Percentiles rank a stretch among this genome's conserved stretches.
Evolutionary conservation across 2,329 filamentous ascomycete species (phyloP).

Genomic region (Colletotrichum salicis): DNA sequence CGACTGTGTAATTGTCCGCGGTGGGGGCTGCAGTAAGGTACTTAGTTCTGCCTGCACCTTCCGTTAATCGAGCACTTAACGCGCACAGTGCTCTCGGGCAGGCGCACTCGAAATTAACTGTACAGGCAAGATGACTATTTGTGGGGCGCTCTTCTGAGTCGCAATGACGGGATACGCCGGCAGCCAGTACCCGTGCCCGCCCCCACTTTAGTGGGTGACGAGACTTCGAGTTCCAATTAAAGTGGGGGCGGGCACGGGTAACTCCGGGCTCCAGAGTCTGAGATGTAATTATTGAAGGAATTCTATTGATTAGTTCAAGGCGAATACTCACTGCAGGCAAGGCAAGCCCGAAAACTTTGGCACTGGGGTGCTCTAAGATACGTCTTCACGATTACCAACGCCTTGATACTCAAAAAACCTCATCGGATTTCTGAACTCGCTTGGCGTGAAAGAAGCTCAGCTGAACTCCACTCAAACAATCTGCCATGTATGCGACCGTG

Average conservation of each 20-base stretch:
- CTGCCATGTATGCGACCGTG: background rate
- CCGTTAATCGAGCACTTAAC: background rate
- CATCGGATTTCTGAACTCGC: background rate
- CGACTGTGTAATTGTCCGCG: background rate
- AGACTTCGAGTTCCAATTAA: no score
- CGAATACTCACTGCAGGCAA: background rate
- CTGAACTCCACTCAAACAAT: background rate
- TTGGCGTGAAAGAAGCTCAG: background rate
- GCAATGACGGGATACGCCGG: no score
- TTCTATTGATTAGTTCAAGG: background rate
- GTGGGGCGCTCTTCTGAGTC: no score
- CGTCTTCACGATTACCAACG: background rate
- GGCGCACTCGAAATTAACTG: background rate
- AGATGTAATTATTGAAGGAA: background rate
- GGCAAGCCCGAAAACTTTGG: background rate
- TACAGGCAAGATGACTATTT: no score
- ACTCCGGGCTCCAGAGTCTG: background rate
- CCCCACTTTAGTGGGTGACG: no score
- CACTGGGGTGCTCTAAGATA: background rate
- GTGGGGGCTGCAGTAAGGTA: background rate
- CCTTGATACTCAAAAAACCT: background rate
- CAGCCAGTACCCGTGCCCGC: no score
- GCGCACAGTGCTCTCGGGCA: background rate
- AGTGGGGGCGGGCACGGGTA: no score
- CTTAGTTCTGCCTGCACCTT: no score